Conservation (phyloP, 2,329 filamentous ascomycete genomes). For the Ophiosphaerella korrae region DNA sequence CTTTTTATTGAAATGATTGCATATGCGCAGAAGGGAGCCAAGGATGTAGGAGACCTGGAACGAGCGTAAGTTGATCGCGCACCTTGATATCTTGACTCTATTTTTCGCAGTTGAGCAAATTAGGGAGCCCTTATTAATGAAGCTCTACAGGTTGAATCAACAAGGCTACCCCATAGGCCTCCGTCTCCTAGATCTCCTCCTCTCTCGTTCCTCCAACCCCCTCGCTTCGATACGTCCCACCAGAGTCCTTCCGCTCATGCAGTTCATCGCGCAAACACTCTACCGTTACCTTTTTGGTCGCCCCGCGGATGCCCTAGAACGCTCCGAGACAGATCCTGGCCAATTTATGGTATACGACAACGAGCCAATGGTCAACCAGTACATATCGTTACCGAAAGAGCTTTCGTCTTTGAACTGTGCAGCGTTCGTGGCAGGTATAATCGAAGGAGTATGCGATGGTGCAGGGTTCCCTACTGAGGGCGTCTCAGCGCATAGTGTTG, state of each 20-base stretch:
- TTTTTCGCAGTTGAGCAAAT: neutral
- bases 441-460: conserved; percentile 95
- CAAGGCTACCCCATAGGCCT: conserved; percentile 94
- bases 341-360: conserved; percentile 99
- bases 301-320: conserved; percentile 90
- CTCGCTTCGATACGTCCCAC: conserved; percentile 69
- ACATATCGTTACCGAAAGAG: conserved; percentile 89
- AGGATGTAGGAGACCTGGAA: conserved; percentile 91
- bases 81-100: neutral
- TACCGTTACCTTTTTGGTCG: conserved; percentile 93
- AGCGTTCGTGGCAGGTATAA: conserved; percentile 90
- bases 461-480: conserved; percentile 81
- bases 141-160: conserved; percentile 71
- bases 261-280: conserved; percentile 90
- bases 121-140: neutral
- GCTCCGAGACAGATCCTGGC: conserved; percentile 80
- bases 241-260: conserved; percentile 86
- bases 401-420: conserved; percentile 97
- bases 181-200: conserved; percentile 91
- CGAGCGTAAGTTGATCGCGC: conserved; percentile 67
- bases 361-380: conserved; percentile 92
- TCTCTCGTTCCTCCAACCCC: conserved; percentile 65
- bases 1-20: conserved; percentile 96
- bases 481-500: conserved; percentile 82
- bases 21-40: conserved; percentile 89